Base-by-base conservation (phyloP, 257 asterid genomes). In the Misopates orontium region DNA sequence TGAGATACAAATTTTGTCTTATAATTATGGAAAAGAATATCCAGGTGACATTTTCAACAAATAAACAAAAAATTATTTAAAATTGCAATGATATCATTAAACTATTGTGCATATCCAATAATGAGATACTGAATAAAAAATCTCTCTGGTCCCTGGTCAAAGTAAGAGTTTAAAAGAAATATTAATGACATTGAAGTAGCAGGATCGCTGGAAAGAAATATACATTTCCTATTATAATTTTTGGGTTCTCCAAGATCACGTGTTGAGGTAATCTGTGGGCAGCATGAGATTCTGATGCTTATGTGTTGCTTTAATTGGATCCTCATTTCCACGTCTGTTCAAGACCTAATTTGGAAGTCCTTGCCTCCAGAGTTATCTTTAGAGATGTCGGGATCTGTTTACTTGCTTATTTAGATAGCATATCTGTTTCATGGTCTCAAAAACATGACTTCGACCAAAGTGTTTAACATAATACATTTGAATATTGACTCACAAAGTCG, bases 121-220 rank as follows among this genome's bases (percentile, higher is more conserved):
- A 45, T 13, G 19, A 45, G 4, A 1, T 1, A 19, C 42, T 58
- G 64, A 11, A 17, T 3, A 4, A 28, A 16, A 6, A 11, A 4
- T 58, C 17, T 58, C 48, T 28, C 25, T 10, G 25, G 21, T 59
- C 50, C 21, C 62, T 13, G 32, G 50, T 56, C 52, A n/a, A 47
- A 44, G 56, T 32, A 44, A 67, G 31, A 22, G 65, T 61, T 56
- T 58, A 28, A 42, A 49, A 60, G 58, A 55, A 52, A 65, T 20
- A 36, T 21, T 59, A 40, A 54, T 65, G 39, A 62, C 64, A 20
- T 22, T 20, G 36, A 61, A 47, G 70, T 62, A 41, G 20, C 53
- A 8, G 25, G 56, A 62, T 77, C 40, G 72, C 62, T 68, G 44
- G 56, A 10, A 19, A 52, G 62, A 48, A 39, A 31, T 51, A 21